Base-by-base conservation (phyloP, 495 filamentous ascomycete genomes). In the Penicillium cataractarum region DNA sequence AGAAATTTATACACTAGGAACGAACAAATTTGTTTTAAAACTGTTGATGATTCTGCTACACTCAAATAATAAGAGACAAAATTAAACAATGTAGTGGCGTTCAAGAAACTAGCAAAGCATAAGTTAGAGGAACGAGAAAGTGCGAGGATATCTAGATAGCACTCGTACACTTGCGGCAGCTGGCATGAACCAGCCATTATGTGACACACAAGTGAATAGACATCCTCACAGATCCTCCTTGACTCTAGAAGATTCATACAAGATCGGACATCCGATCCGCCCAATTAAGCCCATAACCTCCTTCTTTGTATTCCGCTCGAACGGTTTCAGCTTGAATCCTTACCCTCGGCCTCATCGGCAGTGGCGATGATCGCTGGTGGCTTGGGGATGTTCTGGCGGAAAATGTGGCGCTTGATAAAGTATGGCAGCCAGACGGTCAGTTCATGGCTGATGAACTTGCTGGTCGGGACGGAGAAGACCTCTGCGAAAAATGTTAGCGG, bases 391-490 rank as follows among this genome's bases (percentile, higher is more conserved):
- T 80, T 71, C 64, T 78, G 71, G 12, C 77, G 55, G 61, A 74
- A 68, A 50, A 85, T 65, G 55, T 81, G 72, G 24, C 75, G 73
- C 67, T 74, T 76, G 69, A 80, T 76, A 60, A 82, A 76, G 58
- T 62, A 77, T 6, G 75, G 75, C n/a, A 77, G 80, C 74, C 77
- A 82, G 26, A 77, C 66, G 19, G 60, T 76, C 29, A 74, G 17
- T 57, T 83, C 76, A 57, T 82, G 66, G 44, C 55, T 29, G 44
- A 81, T 69, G 67, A 70, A 80, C 7, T 69, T 67, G 31, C 66
- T 77, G 0, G 80, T 82, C 3, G 80, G 78, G 9, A 82, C 78
- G 6, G 77, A 76, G 72, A 83, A 83, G 56, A 83, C 72, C 72
- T 74, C 72, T 74, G 60, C 5, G 12, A 26, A 29, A 32, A 6